Evolutionary conservation across 2,329 filamentous ascomycete species (phyloP).

Genomic region (Penicillium palitans): DNA sequence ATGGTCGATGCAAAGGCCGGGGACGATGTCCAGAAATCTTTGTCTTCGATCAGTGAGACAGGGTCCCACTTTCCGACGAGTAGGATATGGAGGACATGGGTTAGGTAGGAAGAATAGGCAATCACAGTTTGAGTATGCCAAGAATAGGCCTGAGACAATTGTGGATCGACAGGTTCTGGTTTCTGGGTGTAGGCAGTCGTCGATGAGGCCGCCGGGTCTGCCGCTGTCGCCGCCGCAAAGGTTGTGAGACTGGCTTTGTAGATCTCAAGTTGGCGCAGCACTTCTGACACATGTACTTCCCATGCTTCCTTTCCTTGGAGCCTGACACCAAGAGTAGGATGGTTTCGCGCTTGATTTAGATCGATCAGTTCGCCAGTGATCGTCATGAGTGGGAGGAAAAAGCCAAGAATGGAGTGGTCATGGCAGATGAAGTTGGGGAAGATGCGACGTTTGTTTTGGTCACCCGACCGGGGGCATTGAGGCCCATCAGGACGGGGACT

Average conservation of each 20-base stretch:
- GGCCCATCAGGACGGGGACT: slow-evolving; percentile 44
- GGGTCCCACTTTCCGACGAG: slow-evolving; percentile 96
- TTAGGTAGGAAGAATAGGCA: slow-evolving; percentile 86
- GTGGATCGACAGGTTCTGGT: slow-evolving; percentile 49
- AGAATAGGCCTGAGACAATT: slow-evolving; percentile 35
- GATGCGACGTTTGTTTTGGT: slow-evolving; percentile 53
- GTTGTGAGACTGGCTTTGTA: slow-evolving; percentile 73
- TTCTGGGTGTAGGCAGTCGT: slow-evolving; percentile 58
- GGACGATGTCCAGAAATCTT: slow-evolving; percentile 90
- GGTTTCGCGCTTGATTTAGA: slow-evolving; percentile 82
- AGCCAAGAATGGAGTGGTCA: slow-evolving; percentile 85
- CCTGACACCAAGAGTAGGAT: slow-evolving; percentile 76
- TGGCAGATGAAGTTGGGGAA: slow-evolving; percentile 84
- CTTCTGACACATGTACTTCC: slow-evolving; percentile 77
- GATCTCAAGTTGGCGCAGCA: slow-evolving; percentile 73
- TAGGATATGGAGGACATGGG: slow-evolving; percentile 89
- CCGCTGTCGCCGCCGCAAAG: slow-evolving; percentile 30
- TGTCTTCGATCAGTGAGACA: slow-evolving; percentile 87
- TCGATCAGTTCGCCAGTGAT: slow-evolving; percentile 91
- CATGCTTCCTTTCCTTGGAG: slow-evolving; percentile 74
- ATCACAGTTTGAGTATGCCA: slow-evolving; percentile 79
- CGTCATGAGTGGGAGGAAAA: slow-evolving; percentile 91
- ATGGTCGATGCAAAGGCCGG: slow-evolving; percentile 85
- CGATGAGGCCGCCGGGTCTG: slow-evolving; percentile 29
- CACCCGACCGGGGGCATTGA: slow-evolving; percentile 36